phyloP scores from a whole-genome alignment of 805 yeast genomes.

The Pichia nakasei region DNA sequence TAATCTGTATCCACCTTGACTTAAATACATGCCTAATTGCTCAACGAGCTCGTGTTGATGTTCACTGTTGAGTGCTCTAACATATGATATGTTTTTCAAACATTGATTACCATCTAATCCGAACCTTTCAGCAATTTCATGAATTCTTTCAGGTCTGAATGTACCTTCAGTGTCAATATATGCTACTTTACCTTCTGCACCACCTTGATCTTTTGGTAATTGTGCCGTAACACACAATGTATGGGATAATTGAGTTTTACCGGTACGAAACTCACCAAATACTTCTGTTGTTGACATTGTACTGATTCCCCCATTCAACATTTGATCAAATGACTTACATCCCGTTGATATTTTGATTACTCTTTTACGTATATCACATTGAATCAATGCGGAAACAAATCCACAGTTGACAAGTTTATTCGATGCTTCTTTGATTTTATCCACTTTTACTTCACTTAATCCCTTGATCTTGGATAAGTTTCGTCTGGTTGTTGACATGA shows the following conservation, averaged over 20 bases:
- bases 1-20: constrained; percentile 57
- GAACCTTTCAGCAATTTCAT: constrained; percentile 58
- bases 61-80: constrained; percentile 56
- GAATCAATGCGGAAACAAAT: constrained; percentile 65
- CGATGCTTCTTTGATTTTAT: constrained; percentile 67
- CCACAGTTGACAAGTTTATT: constrained; percentile 57
- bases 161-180: constrained; percentile 80
- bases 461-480: constrained; percentile 56
- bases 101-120: constrained; percentile 63
- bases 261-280: constrained; percentile 74
- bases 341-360: constrained; percentile 66
- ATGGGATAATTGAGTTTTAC: constrained; percentile 76
- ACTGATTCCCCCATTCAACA: constrained; percentile 68
- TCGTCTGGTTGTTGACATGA: constrained; percentile 53
- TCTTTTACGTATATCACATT: constrained; percentile 53
- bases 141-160: constrained; percentile 61
- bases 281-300: constrained; percentile 74
- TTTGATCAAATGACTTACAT: constrained; percentile 55
- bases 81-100: constrained; percentile 61
- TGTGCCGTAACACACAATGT: constrained; percentile 73
- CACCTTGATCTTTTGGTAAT: constrained; percentile 61
- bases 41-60: constrained; percentile 70
- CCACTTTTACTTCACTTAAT: constrained; percentile 65
- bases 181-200: constrained; percentile 75
- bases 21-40: constrained; percentile 55